Base-by-base conservation (phyloP, 495 filamentous ascomycete genomes). In the Penicillium macrosclerotiorum region DNA sequence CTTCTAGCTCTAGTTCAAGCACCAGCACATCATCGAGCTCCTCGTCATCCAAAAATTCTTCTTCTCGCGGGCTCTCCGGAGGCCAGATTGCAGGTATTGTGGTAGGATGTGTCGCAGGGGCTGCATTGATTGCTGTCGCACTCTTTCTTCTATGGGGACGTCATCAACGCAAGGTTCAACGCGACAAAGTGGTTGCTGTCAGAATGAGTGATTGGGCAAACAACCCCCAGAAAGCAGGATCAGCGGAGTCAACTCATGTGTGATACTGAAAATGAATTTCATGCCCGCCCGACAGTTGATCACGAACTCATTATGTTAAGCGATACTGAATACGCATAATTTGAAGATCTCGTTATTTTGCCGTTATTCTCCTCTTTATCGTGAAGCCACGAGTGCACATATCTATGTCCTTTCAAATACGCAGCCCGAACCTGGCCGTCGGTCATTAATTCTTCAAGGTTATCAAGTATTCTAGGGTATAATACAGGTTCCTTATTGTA, bases 21-120 rank as follows among this genome's bases (percentile, higher is more conserved):
- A 36, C 33, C 13, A 46, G 35, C 12, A 41, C 49, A 14, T 31
- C 43, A 6, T 42, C 20, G 5, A 45, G 29, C 30, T 22, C 38
- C 13, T 30, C 26, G n/a, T 41, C 31, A 36, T 48, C 45, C 12
- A 17, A 22, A 9, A 33, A 31, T 5, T 42, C 40, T 18, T 31
- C 25, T 3, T 44, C 41, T 24, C 13, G 18, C 11, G 64, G 64
- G 12, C 53, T 77, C 11, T 72, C 71, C 20, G 54, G 42, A 0
- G 74, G 69, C 11, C 68, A 70, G 9, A 74, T 73, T 51, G 73
- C 71, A 1, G 74, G 74, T 20, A 70, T 74, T 37, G 69, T 69
- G 16, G 61, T 76, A n/a, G 74, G 67, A n/a, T 54, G 54, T 16
- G 51, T 73, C n/a, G 64, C 71, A 3, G 74, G 67, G 11, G 63